Base-by-base conservation (phyloP, 1,284 basidiomycete genomes). In the Cronartium quercuum region DNA sequence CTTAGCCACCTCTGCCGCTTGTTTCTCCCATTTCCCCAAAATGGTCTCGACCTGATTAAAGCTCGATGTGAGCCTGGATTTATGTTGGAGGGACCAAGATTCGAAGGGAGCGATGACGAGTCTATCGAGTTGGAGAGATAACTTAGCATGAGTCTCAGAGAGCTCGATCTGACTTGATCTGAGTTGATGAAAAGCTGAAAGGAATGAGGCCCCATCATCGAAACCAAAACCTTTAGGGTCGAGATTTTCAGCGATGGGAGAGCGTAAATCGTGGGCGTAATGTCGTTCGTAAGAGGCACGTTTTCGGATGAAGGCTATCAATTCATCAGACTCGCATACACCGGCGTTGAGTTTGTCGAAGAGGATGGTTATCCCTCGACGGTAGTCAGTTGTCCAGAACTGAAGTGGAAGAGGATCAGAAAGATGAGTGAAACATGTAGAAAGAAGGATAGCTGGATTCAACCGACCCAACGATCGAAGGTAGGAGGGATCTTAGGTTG, bases 361-460 rank as follows among this genome's bases (percentile, higher is more conserved):
- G 5, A 73, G 51, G 44, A 38, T 57, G 7, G 62, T 57, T 15
- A 64, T 51, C 18, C 69, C 69, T 40, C 62, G 61, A 47, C 69
- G 69, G 41, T 73, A 73, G 37, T 73, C 69, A 58, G 69, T 12
- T 38, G 69, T 65, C 69, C 69, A 73, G 51, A 73, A 73, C 69
- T 73, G 40, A 29, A 21, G 1, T n/a, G 35, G 37, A n/a, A 69
- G 21, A 4, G 29, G 15, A 35, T 3, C 6, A 24, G 21, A 29
- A 62, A 62, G 18, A 29, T 34, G 60, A 41, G 4, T 41, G 40
- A 1, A n/a, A 7, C 12, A 42, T 37, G 40, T 13, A 21, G 37
- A 40, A 12, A 41, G 15, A 44, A 21, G 24, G 34, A 60, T 10
- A 24, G 29, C 12, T 40, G 2, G 21, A 40, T 55, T 47, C 6